Evolutionary conservation across 495 filamentous ascomycete species (phyloP).

Genomic region (Xylaria flabelliformis): DNA sequence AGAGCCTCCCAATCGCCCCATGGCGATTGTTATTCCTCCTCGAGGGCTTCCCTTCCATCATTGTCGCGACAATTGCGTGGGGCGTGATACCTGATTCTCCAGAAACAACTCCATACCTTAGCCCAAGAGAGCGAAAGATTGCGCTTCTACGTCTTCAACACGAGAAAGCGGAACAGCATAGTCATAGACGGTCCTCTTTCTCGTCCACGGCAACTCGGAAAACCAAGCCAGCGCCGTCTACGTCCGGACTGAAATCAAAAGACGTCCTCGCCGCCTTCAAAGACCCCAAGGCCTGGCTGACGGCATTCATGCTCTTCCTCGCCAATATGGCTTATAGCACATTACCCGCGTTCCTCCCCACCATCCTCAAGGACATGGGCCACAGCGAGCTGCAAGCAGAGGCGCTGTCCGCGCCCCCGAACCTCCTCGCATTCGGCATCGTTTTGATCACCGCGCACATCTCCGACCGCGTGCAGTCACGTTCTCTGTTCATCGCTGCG

Average conservation of each 20-base stretch:
- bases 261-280: conserved; percentile 46
- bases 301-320: conserved; percentile 65
- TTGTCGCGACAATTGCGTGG: conserved; percentile 72
- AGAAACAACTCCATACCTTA: conserved; percentile 71
- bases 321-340: conserved; percentile 75
- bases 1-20: conserved; percentile 66
- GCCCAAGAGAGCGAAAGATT: conserved; percentile 73
- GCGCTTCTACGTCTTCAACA: conserved; percentile 66
- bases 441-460: conserved; percentile 73
- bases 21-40: conserved; percentile 88
- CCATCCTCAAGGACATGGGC: conserved; percentile 79
- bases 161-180: conserved; percentile 28
- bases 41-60: conserved; percentile 80
- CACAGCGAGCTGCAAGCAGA: conserved; percentile 74
- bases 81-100: conserved; percentile 77
- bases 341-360: conserved; percentile 84
- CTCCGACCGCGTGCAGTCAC: conserved; percentile 69
- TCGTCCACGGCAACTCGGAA: not conserved
- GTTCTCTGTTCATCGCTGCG: conserved; percentile 66
- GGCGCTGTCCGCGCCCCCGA: conserved; percentile 80
- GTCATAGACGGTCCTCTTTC: conserved; percentile 4
- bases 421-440: conserved; percentile 72
- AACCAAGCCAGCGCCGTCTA: conserved; percentile 48
- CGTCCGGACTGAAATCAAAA: conserved; percentile 58
- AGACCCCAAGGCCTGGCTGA: conserved; percentile 74